phyloP scores from a whole-genome alignment of 1,284 basidiomycete genomes.

The Microbotryum lychnidis-dioicae region DNA sequence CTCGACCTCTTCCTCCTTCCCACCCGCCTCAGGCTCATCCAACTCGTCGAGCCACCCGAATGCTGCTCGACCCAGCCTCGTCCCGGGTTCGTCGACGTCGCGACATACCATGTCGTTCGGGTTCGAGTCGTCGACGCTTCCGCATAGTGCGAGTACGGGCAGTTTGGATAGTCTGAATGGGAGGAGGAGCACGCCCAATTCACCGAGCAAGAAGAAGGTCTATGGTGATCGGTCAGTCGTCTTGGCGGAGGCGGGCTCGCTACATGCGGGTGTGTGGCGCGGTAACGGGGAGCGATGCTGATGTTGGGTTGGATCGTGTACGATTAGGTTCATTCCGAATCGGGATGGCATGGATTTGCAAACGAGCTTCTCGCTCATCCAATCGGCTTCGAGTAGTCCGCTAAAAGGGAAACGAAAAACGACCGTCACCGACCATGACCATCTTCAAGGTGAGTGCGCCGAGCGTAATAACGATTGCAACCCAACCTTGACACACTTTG shows the following conservation, averaged over 20 bases:
- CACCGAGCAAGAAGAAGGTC: constrained; percentile 22
- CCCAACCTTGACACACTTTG: background rate
- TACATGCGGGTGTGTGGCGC: background rate
- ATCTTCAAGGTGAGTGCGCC: constrained; percentile 35
- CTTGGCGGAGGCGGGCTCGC: no score
- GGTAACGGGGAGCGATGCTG: background rate
- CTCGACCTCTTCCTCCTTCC: no score
- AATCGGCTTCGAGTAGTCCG: constrained; percentile 37
- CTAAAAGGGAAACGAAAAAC: constrained; percentile 38
- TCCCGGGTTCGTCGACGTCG: background rate
- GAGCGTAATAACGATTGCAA: background rate
- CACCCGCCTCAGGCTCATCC: no score
- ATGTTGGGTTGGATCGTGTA: background rate
- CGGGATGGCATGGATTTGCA: constrained; percentile 47
- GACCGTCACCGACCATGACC: constrained; percentile 41
- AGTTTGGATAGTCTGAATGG: background rate
- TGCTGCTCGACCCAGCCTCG: background rate
- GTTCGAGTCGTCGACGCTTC: background rate
- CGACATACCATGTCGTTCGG: background rate
- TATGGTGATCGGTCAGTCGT: constrained; percentile 26
- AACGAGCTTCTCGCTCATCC: constrained; percentile 46
- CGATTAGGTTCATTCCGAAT: constrained; percentile 47
- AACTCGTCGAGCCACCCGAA: no score
- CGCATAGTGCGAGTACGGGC: background rate
- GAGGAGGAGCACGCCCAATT: constrained; percentile 4